Evolutionary conservation across 371 early-diverging fungal species (phyloP).

Genomic region (Smittium culicis): DNA sequence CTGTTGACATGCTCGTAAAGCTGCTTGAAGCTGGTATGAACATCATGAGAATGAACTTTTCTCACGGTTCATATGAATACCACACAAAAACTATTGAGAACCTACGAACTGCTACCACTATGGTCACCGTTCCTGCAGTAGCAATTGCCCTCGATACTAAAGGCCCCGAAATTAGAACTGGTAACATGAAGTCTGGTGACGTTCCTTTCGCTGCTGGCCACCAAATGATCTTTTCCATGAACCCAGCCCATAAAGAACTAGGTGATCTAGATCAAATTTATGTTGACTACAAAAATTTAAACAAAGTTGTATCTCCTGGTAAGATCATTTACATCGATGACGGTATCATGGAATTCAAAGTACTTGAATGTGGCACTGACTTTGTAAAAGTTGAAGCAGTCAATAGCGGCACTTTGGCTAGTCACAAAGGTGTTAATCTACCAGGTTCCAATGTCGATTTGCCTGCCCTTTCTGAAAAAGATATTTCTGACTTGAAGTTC

Average conservation of each 20-base stretch:
- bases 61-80: slow-evolving; percentile 91
- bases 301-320: slow-evolving; percentile 63
- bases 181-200: slow-evolving; percentile 54
- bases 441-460: slow-evolving; percentile 76
- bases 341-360: slow-evolving; percentile 71
- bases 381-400: slow-evolving; percentile 54
- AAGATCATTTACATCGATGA: slow-evolving; percentile 78
- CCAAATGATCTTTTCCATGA: slow-evolving; percentile 71
- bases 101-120: slow-evolving; percentile 47
- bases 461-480: slow-evolving; percentile 89
- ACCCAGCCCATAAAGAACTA: slow-evolving; percentile 43
- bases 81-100: slow-evolving; percentile 76
- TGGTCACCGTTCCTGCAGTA: slow-evolving; percentile 46
- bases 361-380: slow-evolving; percentile 45
- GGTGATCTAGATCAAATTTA: slow-evolving; percentile 63
- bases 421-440: slow-evolving; percentile 78
- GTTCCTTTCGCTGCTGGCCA: slow-evolving; percentile 53
- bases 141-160: slow-evolving; percentile 82
- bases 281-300: slow-evolving; percentile 76
- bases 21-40: slow-evolving; percentile 89
- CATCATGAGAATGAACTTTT: slow-evolving; percentile 93
- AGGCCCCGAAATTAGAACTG: slow-evolving; percentile 75
- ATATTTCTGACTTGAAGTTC: slow-evolving; percentile 76
- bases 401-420: slow-evolving; percentile 60
- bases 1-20: slow-evolving; percentile 66